Base-by-base conservation (phyloP, 2,329 filamentous ascomycete species). In the Fusarium neocosmosporiellum region DNA sequence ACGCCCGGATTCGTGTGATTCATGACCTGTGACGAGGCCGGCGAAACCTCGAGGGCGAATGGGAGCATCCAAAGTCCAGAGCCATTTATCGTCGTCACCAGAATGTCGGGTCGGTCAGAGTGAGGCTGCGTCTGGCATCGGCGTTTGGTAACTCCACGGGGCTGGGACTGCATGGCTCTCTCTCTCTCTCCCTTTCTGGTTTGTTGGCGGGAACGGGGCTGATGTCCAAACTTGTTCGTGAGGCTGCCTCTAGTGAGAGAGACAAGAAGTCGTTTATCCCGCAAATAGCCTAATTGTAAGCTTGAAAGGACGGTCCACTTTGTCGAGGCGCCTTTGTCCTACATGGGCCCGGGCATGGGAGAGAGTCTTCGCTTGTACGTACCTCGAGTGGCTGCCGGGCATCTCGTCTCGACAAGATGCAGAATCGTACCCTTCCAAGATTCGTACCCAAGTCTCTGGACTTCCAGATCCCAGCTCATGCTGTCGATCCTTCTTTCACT, bases 21-120 rank as follows among this genome's bases (percentile, higher is more conserved):
- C 60, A 43, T 66, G 62, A 24, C 63, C 43, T 67, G 62, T 70
- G 59, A 63, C 43, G 7, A 59, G 9, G 11, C 39, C 34, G 8
- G 7, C 14, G 18, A 58, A 46, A 20, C 36, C 33, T 4, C 37
- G 36, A 24, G 34, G 31, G 29, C 46, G 24, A 61, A 63, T 71
- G 2, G 41, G 46, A 46, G 46, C 20, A 57, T 7, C 16, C 20
- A n/a, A 36, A 13, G 37, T 37, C 7, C 50, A 58, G 13, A 37
- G 20, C 27, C 14, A 29, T 10, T 39, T 36, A 53, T 29, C 27
- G n/a, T 36, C 27, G 24, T 57, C 22, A 57, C 55, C 22, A 65
- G 54, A 41, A 13, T 43, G 24, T 48, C 24, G 39, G 50, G 24
- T 34, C n/a, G 27, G 55, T 16, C 54, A 7, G n/a, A 27, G n/a